Conservation (phyloP, 2,329 filamentous ascomycete species). For the Exophiala sp. region DNA sequence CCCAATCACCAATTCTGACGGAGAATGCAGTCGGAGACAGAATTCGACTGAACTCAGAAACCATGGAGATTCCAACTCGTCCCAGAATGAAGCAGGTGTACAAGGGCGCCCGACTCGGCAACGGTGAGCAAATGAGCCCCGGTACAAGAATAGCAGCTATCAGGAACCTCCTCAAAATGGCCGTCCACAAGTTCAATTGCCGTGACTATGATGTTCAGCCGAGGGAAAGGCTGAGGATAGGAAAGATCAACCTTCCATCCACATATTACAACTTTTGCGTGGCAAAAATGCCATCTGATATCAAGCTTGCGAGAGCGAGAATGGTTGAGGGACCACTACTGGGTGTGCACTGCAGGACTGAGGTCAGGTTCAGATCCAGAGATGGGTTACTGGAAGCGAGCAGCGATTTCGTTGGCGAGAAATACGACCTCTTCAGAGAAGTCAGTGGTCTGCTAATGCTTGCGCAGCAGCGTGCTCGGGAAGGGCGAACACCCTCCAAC, state of each 20-base stretch:
- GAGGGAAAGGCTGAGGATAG: slow-evolving; percentile 43
- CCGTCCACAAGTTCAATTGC: slow-evolving; percentile 57
- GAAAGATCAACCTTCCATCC: slow-evolving; percentile 47
- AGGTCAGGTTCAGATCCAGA: slow-evolving; percentile 50
- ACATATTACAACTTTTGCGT: slow-evolving; percentile 55
- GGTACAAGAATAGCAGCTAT: slow-evolving; percentile 55
- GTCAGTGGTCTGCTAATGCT: slow-evolving; percentile 55
- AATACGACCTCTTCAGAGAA: slow-evolving; percentile 57
- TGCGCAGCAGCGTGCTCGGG: slow-evolving; percentile 58
- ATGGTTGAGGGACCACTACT: slow-evolving; percentile 58
- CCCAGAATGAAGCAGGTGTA: slow-evolving; percentile 39
- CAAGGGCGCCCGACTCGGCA: slow-evolving; percentile 56
- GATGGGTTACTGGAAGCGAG: slow-evolving; percentile 12
- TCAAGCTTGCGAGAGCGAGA: slow-evolving; percentile 50
- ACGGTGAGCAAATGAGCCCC: slow-evolving; percentile 58
- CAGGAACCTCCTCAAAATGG: slow-evolving; percentile 55
- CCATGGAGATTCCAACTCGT: slow-evolving; percentile 17
- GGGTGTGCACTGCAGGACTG: slow-evolving; percentile 53
- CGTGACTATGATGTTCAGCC: slow-evolving; percentile 47
- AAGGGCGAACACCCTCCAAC: slow-evolving; percentile 49
- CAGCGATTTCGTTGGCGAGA: slow-evolving; percentile 32
- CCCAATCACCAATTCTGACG: background rate
- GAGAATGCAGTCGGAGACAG: background rate
- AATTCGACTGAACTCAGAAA: slow-evolving; percentile 2
- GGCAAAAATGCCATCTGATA: slow-evolving; percentile 52